Conservation (phyloP, 768 basidiomycete species). For the Pholiota microspora region DNA sequence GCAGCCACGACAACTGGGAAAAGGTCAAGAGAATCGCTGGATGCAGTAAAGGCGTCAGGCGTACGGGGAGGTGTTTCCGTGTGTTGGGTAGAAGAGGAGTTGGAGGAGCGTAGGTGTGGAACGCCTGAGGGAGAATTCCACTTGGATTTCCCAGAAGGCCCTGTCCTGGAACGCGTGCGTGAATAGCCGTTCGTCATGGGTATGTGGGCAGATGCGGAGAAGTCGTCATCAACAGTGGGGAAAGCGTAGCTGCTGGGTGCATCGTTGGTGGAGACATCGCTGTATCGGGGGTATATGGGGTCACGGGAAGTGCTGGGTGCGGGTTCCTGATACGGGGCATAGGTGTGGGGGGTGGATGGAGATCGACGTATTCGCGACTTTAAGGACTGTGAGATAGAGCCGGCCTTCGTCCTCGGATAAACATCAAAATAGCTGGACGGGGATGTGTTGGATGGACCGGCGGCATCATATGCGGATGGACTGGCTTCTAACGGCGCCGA, state of each 20-base stretch:
- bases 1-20: slow-evolving; percentile 74
- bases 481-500: slow-evolving; percentile 14
- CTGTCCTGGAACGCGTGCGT: slow-evolving; percentile 56
- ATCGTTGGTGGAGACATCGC: slow-evolving; percentile 20
- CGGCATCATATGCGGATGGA: slow-evolving; percentile 20
- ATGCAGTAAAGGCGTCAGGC: slow-evolving; percentile 47
- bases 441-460: slow-evolving; percentile 27
- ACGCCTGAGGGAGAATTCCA: slow-evolving; percentile 43
- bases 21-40: slow-evolving; percentile 42
- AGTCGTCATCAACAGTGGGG: slow-evolving; percentile 36
- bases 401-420: slow-evolving; percentile 39
- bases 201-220: slow-evolving; percentile 17
- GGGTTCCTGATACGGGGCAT: slow-evolving; percentile 4
- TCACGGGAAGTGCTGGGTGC: slow-evolving; percentile 15
- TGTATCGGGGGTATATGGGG: slow-evolving; percentile 5
- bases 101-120: slow-evolving; percentile 61
- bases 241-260: slow-evolving; percentile 35
- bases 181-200: slow-evolving; percentile 30
- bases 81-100: slow-evolving; percentile 64
- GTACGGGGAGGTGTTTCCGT: slow-evolving; percentile 73
- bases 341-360: slow-evolving; percentile 12
- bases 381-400: slow-evolving; percentile 29
- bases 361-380: slow-evolving; percentile 28
- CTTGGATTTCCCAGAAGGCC: slow-evolving; percentile 47
- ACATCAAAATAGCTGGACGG: slow-evolving; percentile 44